Base-by-base conservation (phyloP, 2,329 filamentous ascomycete genomes). In the Phaeophleospora eucalypticola region DNA sequence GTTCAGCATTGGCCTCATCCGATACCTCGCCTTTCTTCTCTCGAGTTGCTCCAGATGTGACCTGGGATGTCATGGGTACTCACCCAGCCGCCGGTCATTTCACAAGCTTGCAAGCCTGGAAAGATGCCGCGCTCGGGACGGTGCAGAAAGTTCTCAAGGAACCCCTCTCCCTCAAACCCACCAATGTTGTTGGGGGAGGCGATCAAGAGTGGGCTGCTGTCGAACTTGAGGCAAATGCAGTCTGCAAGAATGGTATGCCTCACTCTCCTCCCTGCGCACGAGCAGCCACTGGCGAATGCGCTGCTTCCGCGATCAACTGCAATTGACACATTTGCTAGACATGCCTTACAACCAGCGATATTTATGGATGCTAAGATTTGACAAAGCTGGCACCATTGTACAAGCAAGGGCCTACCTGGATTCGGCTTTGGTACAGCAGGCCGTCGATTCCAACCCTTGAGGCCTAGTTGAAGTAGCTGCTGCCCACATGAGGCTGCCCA, bases 11-110 rank as follows among this genome's bases (percentile, higher is more conserved):
- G 24, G 51, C 36, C 10, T 56, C 48, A 10, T 44, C 51, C 8
- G 57, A 63, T 43, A 46, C 45, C 3, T 56, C 52, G 7, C 53
- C 58, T 2, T 60, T 62, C 52, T 63, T 61, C 47, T 38, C 57
- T 19, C 51, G 54, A 4, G 58, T 62, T 1, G 56, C 56, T 14
- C 49, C 54, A 9, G 40, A 61, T 38, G 60, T 62, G 12, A 53
- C 49, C 18, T 63, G 60, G 60, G 52, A 56, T 15, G 60, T 63
- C n/a, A 55, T 62, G 52, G 58, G 59, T 18, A 58, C 54, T 4
- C 58, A 61, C 37, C 58, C 54, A 14, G 58, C 57, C 6, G 57
- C 59, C 6, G 59, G 59, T 1, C 54, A 34, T 12, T 29, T 29
- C 12, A 29, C 24, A 6, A 29, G 7, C 7, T 12, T 29, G 24